Conservation (phyloP, 1,284 basidiomycete genomes). For the Cryptococcus wingfieldii region DNA sequence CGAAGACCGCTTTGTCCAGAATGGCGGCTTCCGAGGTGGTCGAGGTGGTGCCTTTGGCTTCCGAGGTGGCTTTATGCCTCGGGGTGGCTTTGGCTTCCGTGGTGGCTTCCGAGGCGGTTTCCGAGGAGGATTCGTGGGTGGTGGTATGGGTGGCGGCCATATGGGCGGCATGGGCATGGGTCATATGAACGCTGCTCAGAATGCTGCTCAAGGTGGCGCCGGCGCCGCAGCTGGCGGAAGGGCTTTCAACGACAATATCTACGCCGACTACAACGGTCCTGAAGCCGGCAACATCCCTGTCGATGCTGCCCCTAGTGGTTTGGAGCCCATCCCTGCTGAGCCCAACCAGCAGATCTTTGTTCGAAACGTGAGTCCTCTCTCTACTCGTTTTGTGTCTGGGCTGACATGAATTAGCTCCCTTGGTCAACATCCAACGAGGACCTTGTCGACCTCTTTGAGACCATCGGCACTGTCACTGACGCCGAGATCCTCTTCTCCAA, state of each 20-base stretch:
- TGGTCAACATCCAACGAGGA: constrained; percentile 99
- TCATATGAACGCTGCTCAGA: constrained; percentile 11
- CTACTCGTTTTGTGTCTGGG: not conserved
- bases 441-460: constrained; percentile 95
- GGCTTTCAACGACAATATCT: constrained; percentile 44
- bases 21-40: constrained; percentile 43
- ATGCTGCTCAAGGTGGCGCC: constrained; percentile 19
- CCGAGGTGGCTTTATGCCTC: constrained; percentile 47
- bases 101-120: constrained; percentile 55
- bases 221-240: constrained; percentile 42
- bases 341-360: constrained; percentile 97
- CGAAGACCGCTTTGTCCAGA: constrained; percentile 78
- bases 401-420: constrained; percentile 61
- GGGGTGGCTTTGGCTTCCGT: constrained; percentile 57
- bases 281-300: constrained; percentile 35
- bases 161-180: constrained; percentile 53
- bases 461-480: constrained; percentile 86
- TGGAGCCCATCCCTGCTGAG: constrained; percentile 55
- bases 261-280: constrained; percentile 51
- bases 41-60: constrained; percentile 25
- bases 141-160: constrained; percentile 49
- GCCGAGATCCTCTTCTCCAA: constrained; percentile 93
- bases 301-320: constrained; percentile 28
- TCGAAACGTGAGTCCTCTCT: constrained; percentile 70
- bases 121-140: constrained; percentile 51